phyloP scores from a whole-genome alignment of 768 basidiomycete species.

The Cyathus striatus region DNA sequence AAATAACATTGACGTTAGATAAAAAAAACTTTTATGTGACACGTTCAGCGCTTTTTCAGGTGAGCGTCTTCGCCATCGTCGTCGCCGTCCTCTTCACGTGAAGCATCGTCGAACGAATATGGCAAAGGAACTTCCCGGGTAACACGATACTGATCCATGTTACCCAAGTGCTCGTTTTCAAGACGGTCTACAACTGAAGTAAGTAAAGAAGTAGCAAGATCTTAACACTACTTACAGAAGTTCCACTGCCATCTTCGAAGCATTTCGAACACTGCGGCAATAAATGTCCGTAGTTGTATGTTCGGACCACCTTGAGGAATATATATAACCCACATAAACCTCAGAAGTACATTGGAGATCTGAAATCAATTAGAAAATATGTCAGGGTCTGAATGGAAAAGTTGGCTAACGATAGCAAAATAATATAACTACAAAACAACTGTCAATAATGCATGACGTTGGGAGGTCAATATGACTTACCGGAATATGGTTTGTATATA shows the following conservation, averaged over 20 bases:
- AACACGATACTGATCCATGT: conserved; percentile 88
- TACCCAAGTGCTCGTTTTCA: conserved; percentile 89
- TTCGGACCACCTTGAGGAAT: conserved; percentile 48
- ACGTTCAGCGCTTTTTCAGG: too few relatives aligned
- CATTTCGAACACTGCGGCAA: conserved; percentile 70
- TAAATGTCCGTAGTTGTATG: conserved; percentile 55
- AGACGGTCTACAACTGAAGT: conserved; percentile 18
- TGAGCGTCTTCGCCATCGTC: conserved; percentile 26
- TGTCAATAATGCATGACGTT: too few relatives aligned
- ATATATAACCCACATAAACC: conserved; percentile 83
- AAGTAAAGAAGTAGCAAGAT: neutral
- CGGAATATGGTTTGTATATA: conserved; percentile 60
- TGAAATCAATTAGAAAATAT: conserved; percentile 17
- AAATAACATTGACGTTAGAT: neutral
- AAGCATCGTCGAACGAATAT: conserved; percentile 56
- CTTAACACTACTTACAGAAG: conserved; percentile 56
- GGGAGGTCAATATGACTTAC: conserved; percentile 45
- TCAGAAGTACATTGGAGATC: conserved; percentile 67
- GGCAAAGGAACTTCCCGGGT: conserved; percentile 84
- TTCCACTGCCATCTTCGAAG: conserved; percentile 88
- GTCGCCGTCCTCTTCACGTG: conserved; percentile 41
- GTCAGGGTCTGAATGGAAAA: neutral
- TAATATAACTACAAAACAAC: conserved; percentile 57
- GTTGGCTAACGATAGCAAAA: conserved; percentile 57
- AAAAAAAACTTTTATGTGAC: too few relatives aligned